These are phyloP conservation scores for Phytophthora nicotianae DNA, from an alignment of 352 stramenopile genomes.

Conservation along the genomic window DNA sequence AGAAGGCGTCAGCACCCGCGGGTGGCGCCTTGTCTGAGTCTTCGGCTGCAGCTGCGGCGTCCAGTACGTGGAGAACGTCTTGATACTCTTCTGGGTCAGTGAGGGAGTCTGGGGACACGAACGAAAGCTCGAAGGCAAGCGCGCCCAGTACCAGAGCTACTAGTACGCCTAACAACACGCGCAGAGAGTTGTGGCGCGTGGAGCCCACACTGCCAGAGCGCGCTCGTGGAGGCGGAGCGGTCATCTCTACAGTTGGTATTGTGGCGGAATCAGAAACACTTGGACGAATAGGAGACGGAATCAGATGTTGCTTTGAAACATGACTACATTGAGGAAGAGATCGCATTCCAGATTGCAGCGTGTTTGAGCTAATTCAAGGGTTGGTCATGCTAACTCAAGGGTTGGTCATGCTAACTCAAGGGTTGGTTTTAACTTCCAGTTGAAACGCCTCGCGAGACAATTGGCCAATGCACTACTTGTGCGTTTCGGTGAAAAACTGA, in stretches of 20 bases:
- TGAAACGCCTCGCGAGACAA: no score
- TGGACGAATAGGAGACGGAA: conserved; percentile 20
- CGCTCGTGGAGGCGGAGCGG: conserved; percentile 3
- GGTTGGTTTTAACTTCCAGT: no score
- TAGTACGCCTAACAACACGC: conserved; percentile 30
- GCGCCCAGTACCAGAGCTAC: conserved; percentile 24
- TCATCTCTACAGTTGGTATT: conserved; percentile 9
- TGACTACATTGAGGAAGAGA: not conserved
- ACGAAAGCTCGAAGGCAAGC: conserved; percentile 33
- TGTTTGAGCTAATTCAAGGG: no score
- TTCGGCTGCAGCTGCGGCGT: conserved; percentile 31
- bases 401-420: no score
- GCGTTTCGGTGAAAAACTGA: no score
- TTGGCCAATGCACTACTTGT: no score
- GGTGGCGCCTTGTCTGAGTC: conserved; percentile 26
- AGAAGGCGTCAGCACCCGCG: conserved; percentile 22
- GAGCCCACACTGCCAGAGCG: conserved; percentile 19
- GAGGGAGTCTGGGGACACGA: conserved; percentile 19
- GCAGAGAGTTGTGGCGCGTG: conserved; percentile 20
- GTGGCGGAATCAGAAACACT: conserved; percentile 10
- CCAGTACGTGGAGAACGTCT: conserved; percentile 30
- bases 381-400: no score
- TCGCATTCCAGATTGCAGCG: no score
- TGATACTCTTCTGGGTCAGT: conserved; percentile 8
- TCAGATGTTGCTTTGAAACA: conserved; percentile 6